Conservation (phyloP, 116 monocot species). For the Trichopus zeylanicus region DNA sequence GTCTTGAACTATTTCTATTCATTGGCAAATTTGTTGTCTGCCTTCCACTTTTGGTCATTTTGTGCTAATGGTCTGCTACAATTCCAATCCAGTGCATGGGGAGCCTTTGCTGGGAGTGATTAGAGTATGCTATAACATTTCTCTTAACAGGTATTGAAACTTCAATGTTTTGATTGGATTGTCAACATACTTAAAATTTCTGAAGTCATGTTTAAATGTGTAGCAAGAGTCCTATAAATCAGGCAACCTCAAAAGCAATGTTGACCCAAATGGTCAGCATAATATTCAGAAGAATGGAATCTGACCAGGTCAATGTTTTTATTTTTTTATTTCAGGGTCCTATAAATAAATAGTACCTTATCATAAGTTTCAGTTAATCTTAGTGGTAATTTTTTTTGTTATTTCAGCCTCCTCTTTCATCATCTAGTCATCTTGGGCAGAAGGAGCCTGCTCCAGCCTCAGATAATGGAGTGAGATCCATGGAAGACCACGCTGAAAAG, state of each 20-base stretch:
- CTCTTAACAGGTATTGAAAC: slow-evolving; percentile 76
- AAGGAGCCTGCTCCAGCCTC: slow-evolving; percentile 1
- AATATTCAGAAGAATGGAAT: slow-evolving; percentile 83
- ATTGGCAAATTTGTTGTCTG: neutral
- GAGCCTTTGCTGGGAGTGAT: slow-evolving; percentile 83
- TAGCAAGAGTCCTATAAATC: slow-evolving; percentile 97
- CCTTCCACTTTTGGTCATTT: neutral
- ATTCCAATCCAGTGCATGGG: slow-evolving; percentile 69
- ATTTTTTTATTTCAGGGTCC: too few relatives aligned
- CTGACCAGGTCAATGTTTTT: slow-evolving; percentile 92
- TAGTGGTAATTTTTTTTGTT: neutral
- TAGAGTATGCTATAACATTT: slow-evolving; percentile 93
- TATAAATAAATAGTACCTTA: too few relatives aligned
- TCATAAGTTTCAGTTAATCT: too few relatives aligned
- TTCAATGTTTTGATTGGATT: slow-evolving; percentile 2
- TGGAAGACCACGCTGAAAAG: too few relatives aligned
- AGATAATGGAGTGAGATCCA: too few relatives aligned
- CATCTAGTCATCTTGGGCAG: slow-evolving; percentile 14
- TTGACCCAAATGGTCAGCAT: slow-evolving; percentile 97
- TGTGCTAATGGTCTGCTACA: neutral
- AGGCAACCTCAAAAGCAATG: slow-evolving; percentile 98
- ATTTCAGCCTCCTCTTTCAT: slow-evolving; percentile 20
- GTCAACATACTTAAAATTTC: too few relatives aligned
- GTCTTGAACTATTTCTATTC: neutral
- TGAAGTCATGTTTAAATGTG: slow-evolving; percentile 13